Conservation (phyloP, 441 rosid genomes). For the Adansonia madagascariensis region DNA sequence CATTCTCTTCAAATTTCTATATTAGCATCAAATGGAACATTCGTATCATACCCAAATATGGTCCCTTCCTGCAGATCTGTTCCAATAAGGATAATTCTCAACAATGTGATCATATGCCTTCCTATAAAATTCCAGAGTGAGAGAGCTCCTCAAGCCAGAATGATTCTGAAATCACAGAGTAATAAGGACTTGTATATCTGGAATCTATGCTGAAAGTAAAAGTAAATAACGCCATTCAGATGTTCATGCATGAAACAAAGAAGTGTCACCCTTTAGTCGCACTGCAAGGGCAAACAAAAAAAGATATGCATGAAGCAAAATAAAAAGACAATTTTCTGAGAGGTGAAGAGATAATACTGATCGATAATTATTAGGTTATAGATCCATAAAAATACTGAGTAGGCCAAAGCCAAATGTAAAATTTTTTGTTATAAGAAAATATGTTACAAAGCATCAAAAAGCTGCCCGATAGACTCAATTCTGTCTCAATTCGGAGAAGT, state of each 20-base stretch:
- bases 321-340: background rate
- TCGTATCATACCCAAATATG: slow-evolving; percentile 81
- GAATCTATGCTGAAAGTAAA: too few relatives aligned
- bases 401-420: background rate
- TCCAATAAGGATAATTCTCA: slow-evolving; percentile 80
- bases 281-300: background rate
- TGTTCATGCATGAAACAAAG: background rate
- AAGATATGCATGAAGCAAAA: too few relatives aligned
- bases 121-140: slow-evolving; percentile 82
- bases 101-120: slow-evolving; percentile 70
- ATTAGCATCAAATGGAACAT: background rate
- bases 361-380: background rate
- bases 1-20: slow-evolving; percentile 3
- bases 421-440: background rate
- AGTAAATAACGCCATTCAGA: background rate
- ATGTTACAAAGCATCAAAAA: background rate
- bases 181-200: too few relatives aligned
- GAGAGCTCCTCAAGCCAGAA: slow-evolving; percentile 82
- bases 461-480: slow-evolving; percentile 2
- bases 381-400: background rate
- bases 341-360: background rate
- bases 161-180: slow-evolving; percentile 45
- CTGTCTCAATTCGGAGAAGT: background rate
- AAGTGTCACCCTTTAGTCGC: too few relatives aligned
- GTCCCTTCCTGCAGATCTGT: slow-evolving; percentile 82